Conservation (phyloP, 148 eudicot species). For the Cornus controversa region DNA sequence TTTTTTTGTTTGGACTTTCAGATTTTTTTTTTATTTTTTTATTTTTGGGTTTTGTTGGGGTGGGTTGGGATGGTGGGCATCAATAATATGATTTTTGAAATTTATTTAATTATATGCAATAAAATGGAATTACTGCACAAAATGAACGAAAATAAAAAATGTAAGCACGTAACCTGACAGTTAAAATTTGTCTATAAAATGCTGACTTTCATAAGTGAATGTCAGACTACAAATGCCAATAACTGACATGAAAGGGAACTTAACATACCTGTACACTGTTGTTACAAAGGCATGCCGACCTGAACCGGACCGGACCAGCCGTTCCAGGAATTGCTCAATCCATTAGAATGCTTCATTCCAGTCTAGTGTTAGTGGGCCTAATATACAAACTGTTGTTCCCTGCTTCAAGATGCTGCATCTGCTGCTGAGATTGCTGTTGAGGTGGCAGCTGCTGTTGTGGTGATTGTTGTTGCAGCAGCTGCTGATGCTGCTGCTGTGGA, state of each 20-base stretch:
- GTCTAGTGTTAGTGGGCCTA: conserved; percentile 34
- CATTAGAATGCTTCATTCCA: conserved; percentile 35
- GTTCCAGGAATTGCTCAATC: conserved; percentile 17
- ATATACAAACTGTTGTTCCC: conserved; percentile 37
- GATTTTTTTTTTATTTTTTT: too few relatives aligned
- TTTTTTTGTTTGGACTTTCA: too few relatives aligned
- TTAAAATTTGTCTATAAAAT: neutral
- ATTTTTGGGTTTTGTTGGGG: too few relatives aligned
- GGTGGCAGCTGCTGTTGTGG: conserved; percentile 37
- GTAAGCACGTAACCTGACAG: neutral
- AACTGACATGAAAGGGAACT: neutral
- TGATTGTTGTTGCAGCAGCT: conserved; percentile 37
- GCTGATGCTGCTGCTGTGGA: conserved; percentile 23
- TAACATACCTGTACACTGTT: conserved; percentile 63
- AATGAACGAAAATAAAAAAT: too few relatives aligned
- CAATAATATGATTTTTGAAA: neutral
- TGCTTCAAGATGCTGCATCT: conserved; percentile 37
- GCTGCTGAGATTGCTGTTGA: conserved; percentile 29
- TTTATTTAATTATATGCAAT: neutral
- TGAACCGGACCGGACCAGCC: conserved; percentile 40
- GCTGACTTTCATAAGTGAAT: neutral
- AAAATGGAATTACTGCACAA: too few relatives aligned
- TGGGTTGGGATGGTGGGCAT: too few relatives aligned
- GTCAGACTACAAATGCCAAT: neutral
- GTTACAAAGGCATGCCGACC: conserved; percentile 39